Percentiles rank a stretch among this genome's conserved stretches.
Evolutionary conservation across 2,329 filamentous ascomycete genomes (phyloP).

Genomic region (Grosmannia serpens): DNA sequence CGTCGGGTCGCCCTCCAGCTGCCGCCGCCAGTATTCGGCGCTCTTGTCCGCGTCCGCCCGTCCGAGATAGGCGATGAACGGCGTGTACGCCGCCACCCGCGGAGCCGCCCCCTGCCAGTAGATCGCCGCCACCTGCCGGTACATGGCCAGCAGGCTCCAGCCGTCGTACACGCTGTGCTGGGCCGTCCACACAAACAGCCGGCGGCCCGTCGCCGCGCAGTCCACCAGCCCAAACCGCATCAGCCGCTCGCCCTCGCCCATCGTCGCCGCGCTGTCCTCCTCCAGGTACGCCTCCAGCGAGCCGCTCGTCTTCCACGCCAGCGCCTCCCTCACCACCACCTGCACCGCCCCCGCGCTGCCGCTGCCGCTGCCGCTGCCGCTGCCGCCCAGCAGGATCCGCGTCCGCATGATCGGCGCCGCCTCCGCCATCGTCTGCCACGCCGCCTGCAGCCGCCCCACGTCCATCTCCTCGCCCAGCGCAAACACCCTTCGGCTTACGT

Average conservation of each 20-base stretch:
- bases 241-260: slow-evolving; percentile 30
- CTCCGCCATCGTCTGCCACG: background rate
- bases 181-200: slow-evolving; percentile 39
- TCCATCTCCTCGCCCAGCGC: slow-evolving; percentile 24
- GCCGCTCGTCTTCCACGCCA: slow-evolving; percentile 13
- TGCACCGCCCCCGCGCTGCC: slow-evolving; percentile 28
- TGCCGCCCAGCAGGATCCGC: slow-evolving; percentile 39
- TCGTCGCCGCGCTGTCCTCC: background rate
- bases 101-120: too few species aligned
- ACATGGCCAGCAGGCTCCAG: background rate
- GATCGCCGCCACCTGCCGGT: background rate
- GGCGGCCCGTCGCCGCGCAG: background rate
- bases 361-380: too few species aligned
- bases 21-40: background rate
- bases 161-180: slow-evolving; percentile 48
- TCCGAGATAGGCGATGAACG: background rate
- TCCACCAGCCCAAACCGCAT: too few species aligned
- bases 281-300: background rate
- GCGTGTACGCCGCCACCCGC: background rate
- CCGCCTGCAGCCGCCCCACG: background rate
- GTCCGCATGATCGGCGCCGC: slow-evolving; percentile 34
- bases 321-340: slow-evolving; percentile 26
- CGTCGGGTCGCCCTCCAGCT: background rate
- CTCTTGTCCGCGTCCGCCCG: background rate
- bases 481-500: slow-evolving; percentile 35